Conservation (phyloP, 257 asterid species). For the Mitragyna speciosa region DNA sequence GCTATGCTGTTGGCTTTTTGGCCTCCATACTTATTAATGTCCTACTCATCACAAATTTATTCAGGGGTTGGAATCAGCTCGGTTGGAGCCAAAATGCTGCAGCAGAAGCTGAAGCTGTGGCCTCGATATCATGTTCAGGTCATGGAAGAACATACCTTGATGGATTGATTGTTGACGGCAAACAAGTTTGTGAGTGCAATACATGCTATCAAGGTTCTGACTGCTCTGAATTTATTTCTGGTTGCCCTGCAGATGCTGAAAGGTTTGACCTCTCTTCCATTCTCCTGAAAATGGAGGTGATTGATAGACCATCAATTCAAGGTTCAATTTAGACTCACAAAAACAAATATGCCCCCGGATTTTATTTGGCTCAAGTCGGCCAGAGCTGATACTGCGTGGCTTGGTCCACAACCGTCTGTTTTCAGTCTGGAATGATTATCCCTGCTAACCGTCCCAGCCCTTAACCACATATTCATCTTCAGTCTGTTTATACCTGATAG, state of each 20-base stretch:
- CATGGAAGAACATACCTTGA: constrained; percentile 64
- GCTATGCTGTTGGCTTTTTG: constrained; percentile 28
- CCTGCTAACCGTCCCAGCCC: no score
- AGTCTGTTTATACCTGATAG: no score
- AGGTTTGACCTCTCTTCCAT: constrained; percentile 27
- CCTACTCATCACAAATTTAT: constrained; percentile 8
- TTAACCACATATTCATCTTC: no score
- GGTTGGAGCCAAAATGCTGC: constrained; percentile 64
- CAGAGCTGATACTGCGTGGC: no score
- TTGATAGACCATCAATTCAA: no score
- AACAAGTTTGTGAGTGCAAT: constrained; percentile 65
- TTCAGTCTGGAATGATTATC: no score
- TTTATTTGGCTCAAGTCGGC: no score
- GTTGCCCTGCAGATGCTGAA: constrained; percentile 55
- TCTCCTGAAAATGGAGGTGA: no score
- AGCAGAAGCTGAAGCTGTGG: constrained; percentile 62
- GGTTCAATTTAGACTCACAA: no score
- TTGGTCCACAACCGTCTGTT: no score
- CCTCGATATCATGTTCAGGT: constrained; percentile 47
- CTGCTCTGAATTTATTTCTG: constrained; percentile 40
- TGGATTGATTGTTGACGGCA: constrained; percentile 37
- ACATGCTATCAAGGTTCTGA: constrained; percentile 56
- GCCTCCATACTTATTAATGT: constrained; percentile 39
- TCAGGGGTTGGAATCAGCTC: constrained; percentile 27
- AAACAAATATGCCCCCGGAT: no score